These are phyloP conservation scores for Blastomyces parvus DNA, from an alignment of 2,329 filamentous ascomycete species.

Conservation along the genomic window DNA sequence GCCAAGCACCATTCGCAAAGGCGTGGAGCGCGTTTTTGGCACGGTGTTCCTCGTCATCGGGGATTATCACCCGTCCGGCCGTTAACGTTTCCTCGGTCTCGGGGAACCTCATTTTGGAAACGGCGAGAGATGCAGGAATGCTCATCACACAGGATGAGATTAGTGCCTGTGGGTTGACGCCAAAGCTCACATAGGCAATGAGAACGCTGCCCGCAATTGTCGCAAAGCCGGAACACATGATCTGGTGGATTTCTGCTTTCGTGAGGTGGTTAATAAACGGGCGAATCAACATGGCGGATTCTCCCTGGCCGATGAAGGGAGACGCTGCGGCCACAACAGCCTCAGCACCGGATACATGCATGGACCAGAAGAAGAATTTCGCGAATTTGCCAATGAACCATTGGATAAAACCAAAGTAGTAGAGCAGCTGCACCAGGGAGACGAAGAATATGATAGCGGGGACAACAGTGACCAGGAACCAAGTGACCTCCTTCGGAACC, in stretches of 20 bases:
- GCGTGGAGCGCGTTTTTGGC: slow-evolving; percentile 76
- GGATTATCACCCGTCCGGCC: slow-evolving; percentile 68
- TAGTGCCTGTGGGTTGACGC: slow-evolving; percentile 72
- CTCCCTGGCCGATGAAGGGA: slow-evolving; percentile 88
- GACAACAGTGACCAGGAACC: slow-evolving; percentile 72
- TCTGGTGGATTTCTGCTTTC: slow-evolving; percentile 77
- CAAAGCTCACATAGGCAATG: slow-evolving; percentile 74
- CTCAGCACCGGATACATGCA: slow-evolving; percentile 80
- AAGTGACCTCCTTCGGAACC: slow-evolving; percentile 37
- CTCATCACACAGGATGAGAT: slow-evolving; percentile 93
- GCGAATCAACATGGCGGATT: slow-evolving; percentile 84
- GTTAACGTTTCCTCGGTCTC: slow-evolving; percentile 82
- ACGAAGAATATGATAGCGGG: slow-evolving; percentile 96
- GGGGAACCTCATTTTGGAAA: slow-evolving; percentile 82
- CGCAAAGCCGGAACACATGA: slow-evolving; percentile 87
- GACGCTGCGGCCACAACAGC: slow-evolving; percentile 90
- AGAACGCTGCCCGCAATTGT: slow-evolving; percentile 85
- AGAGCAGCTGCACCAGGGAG: slow-evolving; percentile 76
- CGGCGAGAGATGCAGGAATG: slow-evolving; percentile 79
- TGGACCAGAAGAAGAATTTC: slow-evolving; percentile 81
- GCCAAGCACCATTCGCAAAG: slow-evolving; percentile 74
- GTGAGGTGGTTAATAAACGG: slow-evolving; percentile 82
- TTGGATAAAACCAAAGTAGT: slow-evolving; percentile 70
- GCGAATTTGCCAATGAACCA: slow-evolving; percentile 87
- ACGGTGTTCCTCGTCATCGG: slow-evolving; percentile 58